A percentile compares a stretch with the other conserved stretches of the same genome.
Conservation (phyloP, 2,329 filamentous ascomycete species). For the Aspergillus sp. region DNA sequence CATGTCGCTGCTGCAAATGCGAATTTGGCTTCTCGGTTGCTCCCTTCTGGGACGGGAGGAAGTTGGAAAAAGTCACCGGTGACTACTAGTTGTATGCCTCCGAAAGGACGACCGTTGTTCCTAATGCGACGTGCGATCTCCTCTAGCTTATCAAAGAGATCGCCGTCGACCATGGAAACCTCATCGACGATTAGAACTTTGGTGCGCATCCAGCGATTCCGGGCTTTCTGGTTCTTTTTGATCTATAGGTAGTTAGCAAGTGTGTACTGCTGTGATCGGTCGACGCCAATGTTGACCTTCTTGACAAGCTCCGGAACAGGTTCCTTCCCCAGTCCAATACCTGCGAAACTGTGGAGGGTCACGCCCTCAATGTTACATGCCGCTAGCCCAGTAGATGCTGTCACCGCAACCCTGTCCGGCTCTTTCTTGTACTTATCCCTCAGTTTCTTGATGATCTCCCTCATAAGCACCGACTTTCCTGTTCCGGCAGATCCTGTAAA, state of each 20-base stretch:
- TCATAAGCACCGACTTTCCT: slow-evolving; percentile 93
- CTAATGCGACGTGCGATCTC: slow-evolving; percentile 80
- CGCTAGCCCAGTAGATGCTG: slow-evolving; percentile 91
- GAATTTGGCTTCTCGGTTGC: slow-evolving; percentile 74
- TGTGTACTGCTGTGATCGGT: not conserved
- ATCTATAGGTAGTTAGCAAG: slow-evolving; percentile 52
- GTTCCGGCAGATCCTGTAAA: slow-evolving; percentile 96
- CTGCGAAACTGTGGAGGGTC: slow-evolving; percentile 92
- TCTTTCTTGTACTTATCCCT: slow-evolving; percentile 75
- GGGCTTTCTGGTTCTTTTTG: slow-evolving; percentile 82
- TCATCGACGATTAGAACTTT: slow-evolving; percentile 91
- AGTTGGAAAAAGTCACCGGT: slow-evolving; percentile 98
- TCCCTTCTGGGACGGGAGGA: slow-evolving; percentile 80
- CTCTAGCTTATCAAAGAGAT: slow-evolving; percentile 94
- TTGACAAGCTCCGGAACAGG: slow-evolving; percentile 76
- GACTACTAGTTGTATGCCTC: slow-evolving; percentile 91
- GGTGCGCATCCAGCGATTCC: slow-evolving; percentile 82
- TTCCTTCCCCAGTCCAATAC: slow-evolving; percentile 94
- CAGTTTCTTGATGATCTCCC: slow-evolving; percentile 81
- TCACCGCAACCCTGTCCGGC: slow-evolving; percentile 84
- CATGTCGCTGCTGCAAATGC: slow-evolving; percentile 91
- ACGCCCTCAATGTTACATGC: slow-evolving; percentile 97
- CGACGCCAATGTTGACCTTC: slow-evolving; percentile 53
- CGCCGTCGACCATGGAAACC: slow-evolving; percentile 97
- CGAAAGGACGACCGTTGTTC: slow-evolving; percentile 90